These are phyloP conservation scores for Plectosphaerella plurivora DNA, from an alignment of 2,329 filamentous ascomycete genomes.

Conservation along the genomic window DNA sequence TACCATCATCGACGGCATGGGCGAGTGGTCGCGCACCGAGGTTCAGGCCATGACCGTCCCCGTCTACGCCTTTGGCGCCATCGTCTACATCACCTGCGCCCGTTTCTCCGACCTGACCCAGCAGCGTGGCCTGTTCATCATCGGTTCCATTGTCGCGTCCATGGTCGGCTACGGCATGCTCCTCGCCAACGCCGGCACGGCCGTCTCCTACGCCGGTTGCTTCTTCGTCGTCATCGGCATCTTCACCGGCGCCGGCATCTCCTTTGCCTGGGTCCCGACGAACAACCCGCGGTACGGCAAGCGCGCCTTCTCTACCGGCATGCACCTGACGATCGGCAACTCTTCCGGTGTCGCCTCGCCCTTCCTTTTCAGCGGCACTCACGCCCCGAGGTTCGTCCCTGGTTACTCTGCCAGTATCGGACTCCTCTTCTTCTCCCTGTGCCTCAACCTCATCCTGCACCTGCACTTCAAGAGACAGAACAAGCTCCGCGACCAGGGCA, in stretches of 20 bases:
- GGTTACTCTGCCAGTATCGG: slow-evolving; percentile 48
- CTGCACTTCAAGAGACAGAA: slow-evolving; percentile 28
- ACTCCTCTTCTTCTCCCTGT: slow-evolving; percentile 32
- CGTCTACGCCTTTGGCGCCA: slow-evolving; percentile 60
- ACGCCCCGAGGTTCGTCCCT: slow-evolving; percentile 30
- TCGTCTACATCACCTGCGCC: slow-evolving; percentile 54
- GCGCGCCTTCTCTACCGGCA: slow-evolving; percentile 55
- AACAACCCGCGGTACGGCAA: slow-evolving; percentile 63
- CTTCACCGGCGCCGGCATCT: slow-evolving; percentile 32
- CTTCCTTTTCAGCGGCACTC: slow-evolving; percentile 43
- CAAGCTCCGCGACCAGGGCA: slow-evolving; percentile 25
- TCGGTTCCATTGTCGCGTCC: slow-evolving; percentile 43
- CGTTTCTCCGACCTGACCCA: slow-evolving; percentile 56
- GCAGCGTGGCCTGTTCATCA: slow-evolving; percentile 49
- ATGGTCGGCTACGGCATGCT: slow-evolving; percentile 57
- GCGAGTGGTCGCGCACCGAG: slow-evolving; percentile 48
- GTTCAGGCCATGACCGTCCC: slow-evolving; percentile 66
- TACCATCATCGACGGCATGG: slow-evolving; percentile 58
- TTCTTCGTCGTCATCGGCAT: slow-evolving; percentile 48
- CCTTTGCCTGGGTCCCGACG: slow-evolving; percentile 38
- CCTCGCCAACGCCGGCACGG: slow-evolving; percentile 47
- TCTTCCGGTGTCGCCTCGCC: slow-evolving; percentile 60
- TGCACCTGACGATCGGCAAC: slow-evolving; percentile 60
- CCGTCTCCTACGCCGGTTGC: slow-evolving; percentile 58
- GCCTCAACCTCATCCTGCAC: slow-evolving; percentile 19